Evolutionary conservation across 2,329 filamentous ascomycete species (phyloP), one percentile per base, ranked within the genome.

Genomic region (Trichoderma atrobrunneum): DNA sequence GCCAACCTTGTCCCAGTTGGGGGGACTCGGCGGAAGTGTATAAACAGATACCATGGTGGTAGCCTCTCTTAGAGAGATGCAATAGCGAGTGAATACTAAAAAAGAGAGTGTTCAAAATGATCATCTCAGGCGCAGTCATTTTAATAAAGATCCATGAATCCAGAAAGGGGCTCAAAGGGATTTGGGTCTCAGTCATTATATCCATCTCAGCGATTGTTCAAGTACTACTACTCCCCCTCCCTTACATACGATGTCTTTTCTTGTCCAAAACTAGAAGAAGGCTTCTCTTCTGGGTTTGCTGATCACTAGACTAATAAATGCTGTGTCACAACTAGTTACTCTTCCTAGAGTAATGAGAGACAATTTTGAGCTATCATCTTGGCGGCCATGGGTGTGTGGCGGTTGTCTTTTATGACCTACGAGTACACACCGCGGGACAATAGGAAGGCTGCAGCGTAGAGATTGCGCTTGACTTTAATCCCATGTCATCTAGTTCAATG

Each of bases 1-100:
- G 32, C 78, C 79, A 16, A 80, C 32, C 7, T 43, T 57, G 70
- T 80, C 79, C 75, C 78, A 80, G 0, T 62, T 73, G 10, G 78
- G 63, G 8, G 79, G 75, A 11, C 60, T 59, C 0, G 77, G 73
- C 1, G 78, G 79, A 5, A 80, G 48, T 51, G 77, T 79, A 75
- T 80, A 80, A 59, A 79, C 74, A n/a, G 78, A 77, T 36, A 78
- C 61, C 75, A 73, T 74, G 11, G 10, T 21, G 7, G 30, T 39
- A 8, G 39, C 39, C 39, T 28, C 36, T 51, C 32, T 3, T 51
- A 14, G 14, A 7, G n/a, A 21, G 24, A 18, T 34, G 10, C 30
- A 36, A 10, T 12, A n/a, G 54, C 18, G 14, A 69, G 60, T 10
- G n/a, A 57, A 8, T 34, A 10, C 10, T 21, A 7, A 39, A 21